Percentiles rank a stretch among this genome's conserved stretches.
phyloP scores from a whole-genome alignment of 768 basidiomycete genomes.

The Tulasnella sp. region DNA sequence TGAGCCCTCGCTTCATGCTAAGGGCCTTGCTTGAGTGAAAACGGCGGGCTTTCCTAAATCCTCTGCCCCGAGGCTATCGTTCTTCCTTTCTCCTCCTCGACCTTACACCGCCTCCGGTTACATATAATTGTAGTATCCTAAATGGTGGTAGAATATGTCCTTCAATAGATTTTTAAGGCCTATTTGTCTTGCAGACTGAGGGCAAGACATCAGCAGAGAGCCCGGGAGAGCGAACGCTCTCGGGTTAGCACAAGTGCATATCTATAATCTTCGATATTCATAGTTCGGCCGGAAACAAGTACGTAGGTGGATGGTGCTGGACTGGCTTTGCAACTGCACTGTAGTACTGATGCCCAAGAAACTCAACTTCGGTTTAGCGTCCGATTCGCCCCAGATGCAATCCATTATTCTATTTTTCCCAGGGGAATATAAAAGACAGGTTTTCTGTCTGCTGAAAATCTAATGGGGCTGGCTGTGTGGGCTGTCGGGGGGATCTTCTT shows the following conservation, averaged over 20 bases:
- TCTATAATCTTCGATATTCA: too few species aligned
- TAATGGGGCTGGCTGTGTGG: too few species aligned
- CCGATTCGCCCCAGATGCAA: too few species aligned
- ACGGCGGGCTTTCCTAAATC: background rate
- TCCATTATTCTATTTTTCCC: background rate
- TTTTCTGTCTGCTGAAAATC: too few species aligned
- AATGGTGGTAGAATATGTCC: background rate
- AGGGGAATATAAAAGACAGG: too few species aligned
- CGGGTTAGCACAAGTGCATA: too few species aligned
- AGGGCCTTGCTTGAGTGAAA: background rate
- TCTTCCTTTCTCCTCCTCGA: background rate
- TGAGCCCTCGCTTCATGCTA: background rate
- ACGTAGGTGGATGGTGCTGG: background rate
- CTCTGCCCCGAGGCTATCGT: background rate
- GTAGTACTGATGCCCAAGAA: background rate
- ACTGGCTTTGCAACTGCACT: background rate
- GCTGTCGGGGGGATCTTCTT: too few species aligned
- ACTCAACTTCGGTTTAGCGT: too few species aligned
- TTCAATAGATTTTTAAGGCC: background rate
- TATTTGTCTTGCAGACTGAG: background rate
- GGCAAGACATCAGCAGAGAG: background rate
- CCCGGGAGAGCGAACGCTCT: background rate
- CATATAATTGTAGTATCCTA: too few species aligned
- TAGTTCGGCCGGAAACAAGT: background rate
- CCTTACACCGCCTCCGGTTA: background rate